Evolutionary conservation across 805 yeast species (phyloP).

Genomic region (Suhomyces sp.): DNA sequence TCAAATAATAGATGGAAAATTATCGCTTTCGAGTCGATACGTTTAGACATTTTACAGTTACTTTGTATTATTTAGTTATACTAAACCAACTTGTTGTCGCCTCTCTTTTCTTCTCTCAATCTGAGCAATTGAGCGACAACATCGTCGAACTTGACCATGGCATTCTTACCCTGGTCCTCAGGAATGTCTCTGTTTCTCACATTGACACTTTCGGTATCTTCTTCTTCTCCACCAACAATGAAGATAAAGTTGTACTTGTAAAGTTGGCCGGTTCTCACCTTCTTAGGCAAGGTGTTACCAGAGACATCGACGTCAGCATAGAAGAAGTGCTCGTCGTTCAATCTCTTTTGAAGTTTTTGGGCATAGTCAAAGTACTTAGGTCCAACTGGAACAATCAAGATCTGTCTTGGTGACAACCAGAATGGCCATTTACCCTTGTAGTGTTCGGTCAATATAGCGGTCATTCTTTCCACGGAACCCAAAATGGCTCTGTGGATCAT

Average conservation of each 20-base stretch:
- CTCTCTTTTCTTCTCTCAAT: constrained; percentile 72
- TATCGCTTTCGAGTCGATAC: too few species aligned
- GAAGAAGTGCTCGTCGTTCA: constrained; percentile 68
- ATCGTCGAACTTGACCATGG: constrained; percentile 66
- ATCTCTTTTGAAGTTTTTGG: constrained; percentile 64
- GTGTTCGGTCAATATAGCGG: constrained; percentile 96
- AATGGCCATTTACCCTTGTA: constrained; percentile 99
- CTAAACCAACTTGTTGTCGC: constrained; percentile 49
- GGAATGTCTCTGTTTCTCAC: constrained; percentile 95
- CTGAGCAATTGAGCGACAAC: constrained; percentile 66
- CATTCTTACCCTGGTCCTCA: constrained; percentile 91
- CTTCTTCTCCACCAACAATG: constrained; percentile 95
- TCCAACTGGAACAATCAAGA: constrained; percentile 94
- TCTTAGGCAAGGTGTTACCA: constrained; percentile 97
- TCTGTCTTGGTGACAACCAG: constrained; percentile 99
- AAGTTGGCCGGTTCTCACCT: constrained; percentile 94
- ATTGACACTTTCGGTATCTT: constrained; percentile 74
- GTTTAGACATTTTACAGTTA: too few species aligned
- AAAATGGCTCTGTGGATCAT: constrained; percentile 99
- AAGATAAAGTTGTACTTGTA: constrained; percentile 93
- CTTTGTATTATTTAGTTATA: neutral
- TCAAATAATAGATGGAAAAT: too few species aligned
- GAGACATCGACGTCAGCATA: constrained; percentile 89
- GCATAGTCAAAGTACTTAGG: constrained; percentile 92
- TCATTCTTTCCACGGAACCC: constrained; percentile 99